phyloP scores from a whole-genome alignment of 768 basidiomycete genomes.

The Boletus insuetus region DNA sequence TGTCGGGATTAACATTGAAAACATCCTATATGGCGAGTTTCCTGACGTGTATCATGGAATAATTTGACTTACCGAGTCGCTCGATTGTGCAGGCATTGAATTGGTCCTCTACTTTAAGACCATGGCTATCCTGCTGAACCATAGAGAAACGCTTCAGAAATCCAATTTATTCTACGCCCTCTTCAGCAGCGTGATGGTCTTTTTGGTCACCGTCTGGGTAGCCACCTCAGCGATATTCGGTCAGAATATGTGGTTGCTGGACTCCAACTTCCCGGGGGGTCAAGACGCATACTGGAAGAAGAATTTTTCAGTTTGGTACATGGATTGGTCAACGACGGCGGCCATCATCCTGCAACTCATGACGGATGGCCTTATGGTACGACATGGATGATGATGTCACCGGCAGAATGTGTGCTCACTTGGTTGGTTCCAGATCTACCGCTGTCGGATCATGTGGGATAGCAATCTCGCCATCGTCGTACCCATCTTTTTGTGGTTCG shows the following conservation, averaged over 20 bases:
- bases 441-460: constrained; percentile 37
- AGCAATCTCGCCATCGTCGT: constrained; percentile 5
- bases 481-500: constrained; percentile 22
- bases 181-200: constrained; percentile 26
- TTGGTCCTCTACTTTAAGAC: constrained; percentile 25
- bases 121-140: constrained; percentile 12
- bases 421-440: constrained; percentile 34
- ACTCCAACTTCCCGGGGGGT: constrained; percentile 35
- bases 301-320: constrained; percentile 26
- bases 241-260: constrained; percentile 36
- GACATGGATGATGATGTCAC: background rate
- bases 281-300: constrained; percentile 29
- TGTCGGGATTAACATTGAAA: constrained; percentile 16
- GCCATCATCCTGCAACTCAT: constrained; percentile 32
- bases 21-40: constrained; percentile 23
- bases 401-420: background rate
- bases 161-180: constrained; percentile 16
- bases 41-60: background rate
- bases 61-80: background rate
- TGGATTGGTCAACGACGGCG: constrained; percentile 24
- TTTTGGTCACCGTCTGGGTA: constrained; percentile 32
- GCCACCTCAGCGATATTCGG: constrained; percentile 19
- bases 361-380: constrained; percentile 31
- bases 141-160: background rate
- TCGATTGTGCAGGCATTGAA: constrained; percentile 17